Evolutionary conservation across 148 eudicot species (phyloP).

Genomic region (Vaccinium myrtillus): DNA sequence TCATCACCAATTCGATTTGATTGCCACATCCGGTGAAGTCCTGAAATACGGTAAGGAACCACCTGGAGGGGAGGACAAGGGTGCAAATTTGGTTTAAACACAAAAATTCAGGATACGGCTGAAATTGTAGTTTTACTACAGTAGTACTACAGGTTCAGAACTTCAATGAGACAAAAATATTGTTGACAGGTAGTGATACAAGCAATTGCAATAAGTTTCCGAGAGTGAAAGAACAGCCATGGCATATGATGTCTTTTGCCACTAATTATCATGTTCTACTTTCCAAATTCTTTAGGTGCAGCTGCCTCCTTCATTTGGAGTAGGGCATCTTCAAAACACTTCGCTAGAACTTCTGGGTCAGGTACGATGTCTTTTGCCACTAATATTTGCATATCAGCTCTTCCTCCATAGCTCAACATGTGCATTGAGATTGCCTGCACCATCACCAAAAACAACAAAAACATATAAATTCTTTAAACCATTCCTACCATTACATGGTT

Average conservation of each 20-base stretch:
- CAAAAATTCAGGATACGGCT: no score
- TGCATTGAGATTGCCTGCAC: conserved; percentile 67
- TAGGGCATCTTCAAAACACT: conserved; percentile 68
- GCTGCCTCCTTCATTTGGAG: conserved; percentile 56
- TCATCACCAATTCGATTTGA: no score
- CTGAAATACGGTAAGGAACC: no score
- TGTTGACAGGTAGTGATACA: no score
- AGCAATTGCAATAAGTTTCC: no score
- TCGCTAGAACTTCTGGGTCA: conserved; percentile 55
- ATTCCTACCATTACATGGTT: not conserved
- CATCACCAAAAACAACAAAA: not conserved
- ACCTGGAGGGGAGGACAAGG: no score
- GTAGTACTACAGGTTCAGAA: no score
- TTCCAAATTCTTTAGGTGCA: not conserved
- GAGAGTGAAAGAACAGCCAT: no score
- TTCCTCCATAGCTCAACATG: conserved; percentile 69
- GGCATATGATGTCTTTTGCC: not conserved
- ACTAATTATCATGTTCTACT: not conserved
- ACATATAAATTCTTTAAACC: not conserved
- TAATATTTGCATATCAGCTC: conserved; percentile 65
- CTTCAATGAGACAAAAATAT: no score
- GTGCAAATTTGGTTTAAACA: no score
- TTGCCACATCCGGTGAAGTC: no score
- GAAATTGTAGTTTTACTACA: no score
- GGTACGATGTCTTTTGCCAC: conserved; percentile 73